Evolutionary conservation across 148 eudicot genomes (phyloP).

Genomic region (Polygonum maritimum): DNA sequence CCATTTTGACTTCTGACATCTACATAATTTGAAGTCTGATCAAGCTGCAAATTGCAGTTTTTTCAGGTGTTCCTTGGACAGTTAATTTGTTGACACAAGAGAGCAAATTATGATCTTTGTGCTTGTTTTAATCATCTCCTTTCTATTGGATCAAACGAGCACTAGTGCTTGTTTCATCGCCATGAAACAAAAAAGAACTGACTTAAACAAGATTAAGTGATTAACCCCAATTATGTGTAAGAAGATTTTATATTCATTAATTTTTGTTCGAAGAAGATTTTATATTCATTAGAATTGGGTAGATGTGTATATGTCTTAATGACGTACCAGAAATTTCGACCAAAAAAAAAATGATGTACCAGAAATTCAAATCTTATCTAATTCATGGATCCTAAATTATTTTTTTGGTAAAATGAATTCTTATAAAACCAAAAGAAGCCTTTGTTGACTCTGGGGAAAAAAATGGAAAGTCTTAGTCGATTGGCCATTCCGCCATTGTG

Average conservation of each 20-base stretch:
- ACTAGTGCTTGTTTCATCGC: no score
- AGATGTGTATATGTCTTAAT: background rate
- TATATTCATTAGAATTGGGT: background rate
- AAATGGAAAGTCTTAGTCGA: background rate
- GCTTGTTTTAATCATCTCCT: no score
- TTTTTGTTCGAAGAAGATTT: background rate
- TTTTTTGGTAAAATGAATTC: no score
- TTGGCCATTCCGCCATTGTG: background rate
- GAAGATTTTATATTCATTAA: background rate
- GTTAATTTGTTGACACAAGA: no score
- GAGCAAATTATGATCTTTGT: no score
- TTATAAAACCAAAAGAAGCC: background rate
- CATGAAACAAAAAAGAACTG: no score
- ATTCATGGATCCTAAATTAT: background rate
- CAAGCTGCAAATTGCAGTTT: no score
- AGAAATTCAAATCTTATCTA: background rate
- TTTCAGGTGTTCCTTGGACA: no score
- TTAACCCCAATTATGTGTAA: background rate
- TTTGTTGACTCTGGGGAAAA: background rate
- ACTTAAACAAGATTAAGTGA: no score
- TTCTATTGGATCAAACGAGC: no score
- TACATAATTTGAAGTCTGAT: background rate
- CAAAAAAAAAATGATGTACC: no score
- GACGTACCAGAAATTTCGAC: background rate
- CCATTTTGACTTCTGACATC: background rate